Conservation (phyloP, 148 eudicot genomes). For the Camellia lanceoleosa region DNA sequence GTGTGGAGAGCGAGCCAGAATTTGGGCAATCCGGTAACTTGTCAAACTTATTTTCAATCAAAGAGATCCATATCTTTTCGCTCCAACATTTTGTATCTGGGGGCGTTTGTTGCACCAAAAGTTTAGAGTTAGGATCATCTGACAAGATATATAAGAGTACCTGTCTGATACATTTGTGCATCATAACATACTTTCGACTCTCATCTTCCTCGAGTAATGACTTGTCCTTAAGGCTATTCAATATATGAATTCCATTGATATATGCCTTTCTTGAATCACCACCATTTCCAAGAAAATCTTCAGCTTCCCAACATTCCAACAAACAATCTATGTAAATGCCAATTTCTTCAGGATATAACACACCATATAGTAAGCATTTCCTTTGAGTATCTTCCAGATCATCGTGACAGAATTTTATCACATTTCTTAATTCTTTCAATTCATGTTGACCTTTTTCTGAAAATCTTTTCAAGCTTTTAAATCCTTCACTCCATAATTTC, state of each 20-base stretch:
- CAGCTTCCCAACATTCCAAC: slow-evolving; percentile 18
- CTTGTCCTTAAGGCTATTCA: not conserved
- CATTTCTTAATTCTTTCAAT: not conserved
- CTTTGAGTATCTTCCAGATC: slow-evolving; percentile 1
- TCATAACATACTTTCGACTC: not conserved
- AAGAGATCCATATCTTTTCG: slow-evolving; percentile 12
- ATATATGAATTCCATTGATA: not conserved
- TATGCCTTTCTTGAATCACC: not conserved
- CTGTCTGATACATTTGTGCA: slow-evolving; percentile 11
- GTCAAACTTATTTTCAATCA: not conserved
- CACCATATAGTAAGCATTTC: slow-evolving; percentile 21
- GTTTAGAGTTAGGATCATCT: not conserved
- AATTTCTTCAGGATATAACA: slow-evolving; percentile 20
- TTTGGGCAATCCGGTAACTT: not conserved
- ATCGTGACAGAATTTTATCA: slow-evolving; percentile 16
- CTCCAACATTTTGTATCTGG: not conserved
- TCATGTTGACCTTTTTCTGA: not conserved
- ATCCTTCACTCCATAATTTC: slow-evolving; percentile 11
- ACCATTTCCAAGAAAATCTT: not conserved
- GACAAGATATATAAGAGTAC: not conserved
- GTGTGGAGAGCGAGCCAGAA: slow-evolving; percentile 16
- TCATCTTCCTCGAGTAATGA: slow-evolving; percentile 13
- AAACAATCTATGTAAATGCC: slow-evolving; percentile 12
- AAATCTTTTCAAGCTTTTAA: slow-evolving; percentile 3
- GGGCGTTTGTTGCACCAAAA: slow-evolving; percentile 7